phyloP scores from a whole-genome alignment of 805 yeast species.

The Komagataella pseudopastoris region DNA sequence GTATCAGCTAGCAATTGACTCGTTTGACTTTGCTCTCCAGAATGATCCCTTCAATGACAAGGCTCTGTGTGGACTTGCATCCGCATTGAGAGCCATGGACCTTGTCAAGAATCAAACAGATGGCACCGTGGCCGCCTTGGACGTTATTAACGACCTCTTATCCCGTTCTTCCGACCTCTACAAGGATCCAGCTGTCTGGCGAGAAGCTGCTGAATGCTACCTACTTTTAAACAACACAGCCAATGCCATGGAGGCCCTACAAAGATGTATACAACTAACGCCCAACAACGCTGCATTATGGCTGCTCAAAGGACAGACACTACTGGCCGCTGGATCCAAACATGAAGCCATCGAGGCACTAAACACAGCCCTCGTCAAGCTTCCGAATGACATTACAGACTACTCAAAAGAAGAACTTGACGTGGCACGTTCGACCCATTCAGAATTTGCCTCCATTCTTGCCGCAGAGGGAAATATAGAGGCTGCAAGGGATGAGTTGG shows the following conservation, averaged over 20 bases:
- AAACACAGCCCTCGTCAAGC: conserved; percentile 26
- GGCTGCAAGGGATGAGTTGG: conserved; percentile 33
- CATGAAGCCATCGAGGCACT: conserved; percentile 34
- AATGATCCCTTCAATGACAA: conserved; percentile 23
- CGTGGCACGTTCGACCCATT: conserved; percentile 36
- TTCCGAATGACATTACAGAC: conserved; percentile 18
- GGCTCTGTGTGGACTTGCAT: conserved; percentile 30
- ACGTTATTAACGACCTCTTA: conserved; percentile 23
- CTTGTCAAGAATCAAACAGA: conserved; percentile 21
- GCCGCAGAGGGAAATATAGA: conserved; percentile 36
- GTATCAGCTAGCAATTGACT: background rate
- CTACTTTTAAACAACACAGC: conserved; percentile 30
- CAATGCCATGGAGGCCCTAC: conserved; percentile 36
- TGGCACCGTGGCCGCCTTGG: conserved; percentile 27
- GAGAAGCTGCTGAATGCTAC: conserved; percentile 40
- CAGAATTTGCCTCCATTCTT: conserved; percentile 42
- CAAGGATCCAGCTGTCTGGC: conserved; percentile 26
- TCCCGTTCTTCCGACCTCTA: conserved; percentile 23
- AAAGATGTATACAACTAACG: conserved; percentile 23
- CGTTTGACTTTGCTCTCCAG: conserved; percentile 1
- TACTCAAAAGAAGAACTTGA: conserved; percentile 23
- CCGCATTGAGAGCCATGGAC: conserved; percentile 25
- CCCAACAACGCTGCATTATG: conserved; percentile 32
- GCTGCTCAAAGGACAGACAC: conserved; percentile 34
- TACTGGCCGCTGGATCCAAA: conserved; percentile 27